A percentile compares a stretch with the other conserved stretches of the same genome.
Conservation (phyloP, 2,329 filamentous ascomycete genomes). For the Alternaria arborescens region DNA sequence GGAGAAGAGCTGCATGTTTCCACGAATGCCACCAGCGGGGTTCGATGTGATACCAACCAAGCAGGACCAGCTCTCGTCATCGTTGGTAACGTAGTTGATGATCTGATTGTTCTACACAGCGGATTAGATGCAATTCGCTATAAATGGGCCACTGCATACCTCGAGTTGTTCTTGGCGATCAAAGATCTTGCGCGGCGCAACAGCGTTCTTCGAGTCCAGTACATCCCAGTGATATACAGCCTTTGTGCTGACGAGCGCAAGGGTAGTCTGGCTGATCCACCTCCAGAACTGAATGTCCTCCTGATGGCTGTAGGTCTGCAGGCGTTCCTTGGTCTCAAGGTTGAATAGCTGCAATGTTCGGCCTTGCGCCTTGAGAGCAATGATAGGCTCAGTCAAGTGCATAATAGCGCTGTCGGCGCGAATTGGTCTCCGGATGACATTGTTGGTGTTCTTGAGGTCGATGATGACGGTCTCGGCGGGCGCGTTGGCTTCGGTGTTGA, state of each 20-base stretch:
- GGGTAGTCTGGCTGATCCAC: conserved; percentile 89
- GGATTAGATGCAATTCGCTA: conserved; percentile 20
- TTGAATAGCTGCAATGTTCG: conserved; percentile 98
- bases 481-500: conserved; percentile 77
- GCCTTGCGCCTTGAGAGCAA: conserved; percentile 93
- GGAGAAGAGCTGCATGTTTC: conserved; percentile 97
- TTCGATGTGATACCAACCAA: conserved; percentile 95
- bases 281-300: conserved; percentile 99
- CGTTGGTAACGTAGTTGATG: conserved; percentile 98
- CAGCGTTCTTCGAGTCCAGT: conserved; percentile 80
- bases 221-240: conserved; percentile 98
- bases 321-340: conserved; percentile 88
- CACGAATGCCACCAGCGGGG: conserved; percentile 90
- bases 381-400: conserved; percentile 97
- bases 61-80: conserved; percentile 98
- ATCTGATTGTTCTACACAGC: conserved; percentile 84
- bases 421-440: conserved; percentile 92
- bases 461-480: conserved; percentile 96
- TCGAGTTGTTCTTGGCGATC: conserved; percentile 90
- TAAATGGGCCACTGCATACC: conserved; percentile 61
- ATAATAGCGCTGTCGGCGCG: conserved; percentile 99
- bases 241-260: conserved; percentile 90
- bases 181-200: conserved; percentile 84
- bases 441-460: conserved; percentile 97
- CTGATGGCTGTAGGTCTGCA: conserved; percentile 95